Evolutionary conservation across 768 basidiomycete genomes (phyloP), one percentile per base, ranked within the genome.

Genomic region (Phylloporus sp.): DNA sequence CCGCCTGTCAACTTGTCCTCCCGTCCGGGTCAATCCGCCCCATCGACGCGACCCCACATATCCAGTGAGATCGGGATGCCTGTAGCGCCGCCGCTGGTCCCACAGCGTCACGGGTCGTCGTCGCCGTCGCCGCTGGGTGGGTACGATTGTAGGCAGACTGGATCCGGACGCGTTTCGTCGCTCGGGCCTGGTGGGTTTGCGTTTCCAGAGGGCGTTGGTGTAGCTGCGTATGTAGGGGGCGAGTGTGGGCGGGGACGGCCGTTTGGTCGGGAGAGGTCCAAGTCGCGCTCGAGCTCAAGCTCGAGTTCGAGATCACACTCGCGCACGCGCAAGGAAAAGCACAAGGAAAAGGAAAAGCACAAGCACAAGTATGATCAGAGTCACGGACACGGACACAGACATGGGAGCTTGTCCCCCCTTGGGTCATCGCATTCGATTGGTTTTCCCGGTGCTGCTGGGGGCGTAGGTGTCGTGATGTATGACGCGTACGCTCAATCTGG

Each of bases 1-100:
- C 61, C 62, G 11, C 38, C 20, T 1, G 36, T 62, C 4, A 44
- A 54, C 17, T 27, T 39, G 38, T 42, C 48, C 5, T 48, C 59
- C 0, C 53, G 36, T 18, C 64, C 62, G 6, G n/a, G n/a, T n/a
- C n/a, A n/a, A n/a, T n/a, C n/a, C n/a, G 14, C 23, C 0, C 36
- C 29, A 8, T 35, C 49, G 26, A 38, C 39, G 7, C 33, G 7
- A 38, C 21, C 50, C 13, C 15, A 20, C 10, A 29, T 29, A 3
- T 17, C 43, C 1, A n/a, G 36, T 1, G 52, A 45, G 15, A 32
- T 18, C 2, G 5, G 9, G 3, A 43, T 35, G 37, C 6, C 48
- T 6, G 13, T 9, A 9, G 32, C 8, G 9, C 49, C 49, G 23
- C 33, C 48, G 13, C 6, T 50, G n/a, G n/a, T n/a, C 3, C 38